phyloP scores from a whole-genome alignment of 352 stramenopile species.

The Discostella stelligera region DNA sequence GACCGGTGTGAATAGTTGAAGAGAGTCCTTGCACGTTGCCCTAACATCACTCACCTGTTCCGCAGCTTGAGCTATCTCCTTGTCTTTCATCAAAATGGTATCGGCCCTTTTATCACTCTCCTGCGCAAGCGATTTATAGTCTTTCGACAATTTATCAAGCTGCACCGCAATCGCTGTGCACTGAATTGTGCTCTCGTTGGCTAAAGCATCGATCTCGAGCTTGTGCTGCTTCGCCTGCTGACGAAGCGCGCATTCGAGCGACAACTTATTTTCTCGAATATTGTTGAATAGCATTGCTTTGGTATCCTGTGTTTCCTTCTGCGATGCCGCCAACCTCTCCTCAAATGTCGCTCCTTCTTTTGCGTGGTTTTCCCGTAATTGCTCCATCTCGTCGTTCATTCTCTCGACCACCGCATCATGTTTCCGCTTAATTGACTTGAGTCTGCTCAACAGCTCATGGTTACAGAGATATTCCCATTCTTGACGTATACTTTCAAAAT shows the following conservation, averaged over 20 bases:
- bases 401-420: constrained; percentile 9
- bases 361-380: constrained; percentile 6
- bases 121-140: constrained; percentile 21
- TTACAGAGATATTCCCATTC: constrained; percentile 14
- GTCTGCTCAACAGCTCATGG: neutral
- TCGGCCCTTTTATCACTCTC: constrained; percentile 9
- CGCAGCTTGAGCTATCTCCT: constrained; percentile 18
- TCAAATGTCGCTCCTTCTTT: constrained; percentile 24
- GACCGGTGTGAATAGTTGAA: neutral
- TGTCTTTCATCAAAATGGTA: constrained; percentile 24
- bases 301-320: constrained; percentile 33
- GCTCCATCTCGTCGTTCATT: constrained; percentile 22
- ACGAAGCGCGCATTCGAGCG: constrained; percentile 29
- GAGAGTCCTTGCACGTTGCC: too few species aligned
- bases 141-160: constrained; percentile 16
- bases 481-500: constrained; percentile 13
- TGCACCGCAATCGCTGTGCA: constrained; percentile 15
- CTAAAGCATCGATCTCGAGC: constrained; percentile 17
- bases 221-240: constrained; percentile 35
- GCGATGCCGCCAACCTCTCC: constrained; percentile 6
- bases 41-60: constrained; percentile 23
- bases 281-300: constrained; percentile 49
- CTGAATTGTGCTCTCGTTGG: constrained; percentile 20
- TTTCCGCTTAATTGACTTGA: constrained; percentile 18
- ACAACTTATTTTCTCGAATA: constrained; percentile 35